Conservation (phyloP, 352 stramenopile species). For the Nothophytophthora sp. region DNA sequence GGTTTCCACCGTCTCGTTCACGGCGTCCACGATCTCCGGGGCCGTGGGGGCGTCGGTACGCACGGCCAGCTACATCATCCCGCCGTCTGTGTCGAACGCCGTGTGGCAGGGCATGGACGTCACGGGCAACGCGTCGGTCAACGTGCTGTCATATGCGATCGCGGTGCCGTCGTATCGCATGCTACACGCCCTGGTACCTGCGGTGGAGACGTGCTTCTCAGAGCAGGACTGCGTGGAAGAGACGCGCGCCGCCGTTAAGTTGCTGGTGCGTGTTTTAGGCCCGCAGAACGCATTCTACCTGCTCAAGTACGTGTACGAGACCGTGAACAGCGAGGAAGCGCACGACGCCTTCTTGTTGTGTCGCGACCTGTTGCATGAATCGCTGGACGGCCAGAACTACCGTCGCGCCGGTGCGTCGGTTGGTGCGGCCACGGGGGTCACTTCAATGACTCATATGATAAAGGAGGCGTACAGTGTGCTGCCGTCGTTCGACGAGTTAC, state of each 20-base stretch:
- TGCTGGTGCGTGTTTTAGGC: conserved; percentile 57
- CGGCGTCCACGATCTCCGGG: conserved; percentile 45
- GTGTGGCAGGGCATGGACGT: conserved; percentile 65
- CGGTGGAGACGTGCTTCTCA: conserved; percentile 39
- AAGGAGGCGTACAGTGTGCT: conserved; percentile 55
- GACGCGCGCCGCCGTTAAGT: conserved; percentile 46
- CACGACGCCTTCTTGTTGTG: conserved; percentile 70
- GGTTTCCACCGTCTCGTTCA: conserved; percentile 60
- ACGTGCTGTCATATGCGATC: conserved; percentile 64
- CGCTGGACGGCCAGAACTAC: conserved; percentile 68
- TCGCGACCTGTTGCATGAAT: conserved; percentile 63
- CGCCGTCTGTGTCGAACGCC: conserved; percentile 54
- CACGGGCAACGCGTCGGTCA: conserved; percentile 60
- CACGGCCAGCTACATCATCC: conserved; percentile 56
- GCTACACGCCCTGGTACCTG: conserved; percentile 45
- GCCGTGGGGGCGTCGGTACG: conserved; percentile 56
- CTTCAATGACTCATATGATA: conserved; percentile 42
- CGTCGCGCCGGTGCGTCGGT: conserved; percentile 42
- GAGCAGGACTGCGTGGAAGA: conserved; percentile 59
- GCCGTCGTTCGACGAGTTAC: conserved; percentile 65
- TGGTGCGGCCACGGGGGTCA: conserved; percentile 39
- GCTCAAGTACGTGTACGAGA: conserved; percentile 73
- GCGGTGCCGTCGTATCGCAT: conserved; percentile 71
- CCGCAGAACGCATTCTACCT: conserved; percentile 79
- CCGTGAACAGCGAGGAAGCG: conserved; percentile 71